Base-by-base conservation (phyloP, 2,329 filamentous ascomycete genomes). In the Xylariales sp. region DNA sequence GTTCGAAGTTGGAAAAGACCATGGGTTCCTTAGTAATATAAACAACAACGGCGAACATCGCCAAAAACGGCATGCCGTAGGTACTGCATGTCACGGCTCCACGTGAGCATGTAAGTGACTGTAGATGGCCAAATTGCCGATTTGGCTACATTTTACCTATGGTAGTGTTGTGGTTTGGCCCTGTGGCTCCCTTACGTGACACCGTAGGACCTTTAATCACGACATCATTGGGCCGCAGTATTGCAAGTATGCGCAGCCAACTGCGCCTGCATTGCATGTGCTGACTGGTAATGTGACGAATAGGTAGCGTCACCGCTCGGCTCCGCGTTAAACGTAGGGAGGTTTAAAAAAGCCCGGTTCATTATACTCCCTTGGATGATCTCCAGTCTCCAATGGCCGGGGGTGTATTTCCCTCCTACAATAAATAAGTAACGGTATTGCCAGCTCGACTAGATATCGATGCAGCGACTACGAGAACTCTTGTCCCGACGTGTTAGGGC, bases 211-310 rank as follows among this genome's bases (percentile, higher is more conserved):
- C 50, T 36, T n/a, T 39, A 5, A 52, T 43, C 48, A 16, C n/a
- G 10, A 16, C 28, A 41, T 28, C 12, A 7, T 48, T 43, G 8
- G 57, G 28, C 55, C 23, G 53, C 32, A 54, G 46, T 41, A 48
- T 41, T 28, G 46, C 14, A 45, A 23, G n/a, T 45, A 49, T 10
- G 12, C 52, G 14, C 14, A 12, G 45, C 10, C 32, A 36, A 48
- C 32, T 28, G 54, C 30, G 12, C 32, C 58, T 49, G 56, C 63
- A 55, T 52, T 46, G 36, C 8, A 57, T 46, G 36, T 36, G 41
- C 49, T 59, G 41, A 55, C 55, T 23, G 59, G 34, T 59, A 50
- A 50, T 34, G 61, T 52, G 36, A 39, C 16, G n/a, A 34, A 53
- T 12, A 3, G 3, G 39, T 43, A 18, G 64, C 53, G 32, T 63